Base-by-base conservation (phyloP, 1,284 basidiomycete species). In the Sporisorium exsertum region DNA sequence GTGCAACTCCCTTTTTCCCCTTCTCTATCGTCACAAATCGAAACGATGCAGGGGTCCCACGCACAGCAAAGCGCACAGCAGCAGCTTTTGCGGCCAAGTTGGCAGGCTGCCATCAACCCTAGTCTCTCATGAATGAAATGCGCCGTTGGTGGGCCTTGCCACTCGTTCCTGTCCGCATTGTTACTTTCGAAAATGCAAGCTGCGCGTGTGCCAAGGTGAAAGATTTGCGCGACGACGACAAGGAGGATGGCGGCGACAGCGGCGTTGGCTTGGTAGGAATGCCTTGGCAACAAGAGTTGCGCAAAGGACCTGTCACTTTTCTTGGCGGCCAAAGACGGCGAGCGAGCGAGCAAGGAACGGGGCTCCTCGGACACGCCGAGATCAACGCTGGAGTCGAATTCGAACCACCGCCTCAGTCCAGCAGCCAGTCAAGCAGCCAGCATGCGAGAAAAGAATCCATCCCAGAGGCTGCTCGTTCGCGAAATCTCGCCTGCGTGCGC, bases 231-330 rank as follows among this genome's bases (percentile, higher is more conserved):
- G 37, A 40, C 35, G 35, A 35, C 35, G 37, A n/a, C 16, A 12
- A 40, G 16, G 37, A 40, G 16, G 18, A 40, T 8, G 35, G 13
- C 35, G 13, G 13, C 35, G 35, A 37, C 37, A 40, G 4, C 16
- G 8, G 37, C 37, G 37, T 5, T 18, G 18, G 15, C 12, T 5
- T 2, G 1, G 37, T 4, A n/a, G 40, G 40, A 43, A 20, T 43
- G 40, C 3, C 40, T 52, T 22, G 50, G 33, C 29, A 18, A 9
- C 16, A 40, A 29, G 16, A 10, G n/a, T n/a, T n/a, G n/a, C n/a
- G n/a, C n/a, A 10, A 15, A 12, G 12, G 51, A 54, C 35, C 52
- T 54, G 35, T 54, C 52, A 54, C 37, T 54, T 54, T 54, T 54
- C 52, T 54, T 54, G 37, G 37, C 37, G 52, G 52, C 52, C 9